phyloP scores from a whole-genome alignment of 78 protist species.

The Tieghemostelium lacteum region DNA sequence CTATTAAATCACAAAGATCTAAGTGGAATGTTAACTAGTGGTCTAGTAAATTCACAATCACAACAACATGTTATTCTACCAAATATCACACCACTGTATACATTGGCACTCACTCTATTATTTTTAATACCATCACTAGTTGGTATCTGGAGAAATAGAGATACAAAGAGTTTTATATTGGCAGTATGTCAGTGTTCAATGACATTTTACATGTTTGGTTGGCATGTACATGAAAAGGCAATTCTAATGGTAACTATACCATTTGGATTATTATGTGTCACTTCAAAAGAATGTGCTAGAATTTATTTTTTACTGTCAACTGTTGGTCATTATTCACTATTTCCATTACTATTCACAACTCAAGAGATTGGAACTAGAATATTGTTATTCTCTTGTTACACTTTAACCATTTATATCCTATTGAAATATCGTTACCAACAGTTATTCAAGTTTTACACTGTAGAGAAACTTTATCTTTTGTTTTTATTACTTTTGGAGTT shows the following conservation, averaged over 20 bases:
- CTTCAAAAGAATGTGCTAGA: conserved; percentile 10
- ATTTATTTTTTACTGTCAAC: conserved; percentile 65
- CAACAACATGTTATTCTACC: conserved; percentile 82
- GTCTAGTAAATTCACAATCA: conserved; percentile 76
- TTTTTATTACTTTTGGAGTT: conserved; percentile 27
- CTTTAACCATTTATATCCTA: neutral
- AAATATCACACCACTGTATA: conserved; percentile 63
- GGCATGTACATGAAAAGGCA: conserved; percentile 99
- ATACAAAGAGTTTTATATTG: conserved; percentile 13
- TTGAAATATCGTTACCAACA: neutral
- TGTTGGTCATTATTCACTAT: conserved; percentile 74
- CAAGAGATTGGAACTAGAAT: conserved; percentile 51
- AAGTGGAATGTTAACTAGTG: conserved; percentile 78
- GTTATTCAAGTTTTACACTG: neutral
- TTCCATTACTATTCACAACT: conserved; percentile 36
- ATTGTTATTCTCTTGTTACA: neutral
- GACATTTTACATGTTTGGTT: conserved; percentile 90
- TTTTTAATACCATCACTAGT: conserved; percentile 68
- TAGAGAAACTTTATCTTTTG: conserved; percentile 15
- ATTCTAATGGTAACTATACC: conserved; percentile 83
- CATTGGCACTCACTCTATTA: conserved; percentile 44
- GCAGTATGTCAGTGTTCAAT: conserved; percentile 73
- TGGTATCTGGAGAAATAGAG: conserved; percentile 21
- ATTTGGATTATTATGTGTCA: conserved; percentile 3
- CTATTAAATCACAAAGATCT: neutral